These are phyloP conservation scores for Tricholoma terreum DNA, from an alignment of 768 basidiomycete genomes.

Conservation along the genomic window DNA sequence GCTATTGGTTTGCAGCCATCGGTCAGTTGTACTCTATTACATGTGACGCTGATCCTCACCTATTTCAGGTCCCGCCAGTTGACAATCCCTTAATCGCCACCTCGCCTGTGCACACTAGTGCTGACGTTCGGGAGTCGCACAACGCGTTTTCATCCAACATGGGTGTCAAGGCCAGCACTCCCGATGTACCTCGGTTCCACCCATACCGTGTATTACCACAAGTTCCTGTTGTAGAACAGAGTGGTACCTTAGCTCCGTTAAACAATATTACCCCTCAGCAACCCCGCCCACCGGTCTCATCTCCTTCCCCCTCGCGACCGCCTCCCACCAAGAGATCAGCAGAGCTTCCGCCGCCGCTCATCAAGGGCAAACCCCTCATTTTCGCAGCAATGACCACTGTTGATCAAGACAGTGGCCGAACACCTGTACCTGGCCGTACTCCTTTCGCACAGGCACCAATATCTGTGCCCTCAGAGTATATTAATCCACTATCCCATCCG, in stretches of 20 bases:
- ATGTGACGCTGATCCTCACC: slow-evolving; percentile 8
- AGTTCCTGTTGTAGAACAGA: slow-evolving; percentile 1
- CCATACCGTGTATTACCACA: slow-evolving; percentile 1
- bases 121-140: slow-evolving; percentile 1
- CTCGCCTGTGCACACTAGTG: neutral
- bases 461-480: neutral
- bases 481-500: neutral
- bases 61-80: slow-evolving; percentile 3
- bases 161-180: slow-evolving; percentile 8
- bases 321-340: slow-evolving; percentile 19
- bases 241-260: slow-evolving; percentile 1
- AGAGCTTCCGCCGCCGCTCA: slow-evolving; percentile 13
- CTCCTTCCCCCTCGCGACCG: slow-evolving; percentile 20
- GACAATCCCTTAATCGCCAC: neutral
- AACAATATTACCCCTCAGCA: slow-evolving; percentile 3
- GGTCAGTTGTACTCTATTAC: slow-evolving; percentile 3
- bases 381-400: slow-evolving; percentile 54
- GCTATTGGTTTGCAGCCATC: slow-evolving; percentile 2
- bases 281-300: slow-evolving; percentile 4
- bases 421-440: neutral
- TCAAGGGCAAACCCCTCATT: slow-evolving; percentile 56
- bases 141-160: slow-evolving; percentile 4
- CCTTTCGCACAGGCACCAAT: neutral
- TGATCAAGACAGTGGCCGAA: slow-evolving; percentile 17
- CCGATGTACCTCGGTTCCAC: slow-evolving; percentile 2